Evolutionary conservation across 768 basidiomycete species (phyloP).

Genomic region (Trametes cubensis): DNA sequence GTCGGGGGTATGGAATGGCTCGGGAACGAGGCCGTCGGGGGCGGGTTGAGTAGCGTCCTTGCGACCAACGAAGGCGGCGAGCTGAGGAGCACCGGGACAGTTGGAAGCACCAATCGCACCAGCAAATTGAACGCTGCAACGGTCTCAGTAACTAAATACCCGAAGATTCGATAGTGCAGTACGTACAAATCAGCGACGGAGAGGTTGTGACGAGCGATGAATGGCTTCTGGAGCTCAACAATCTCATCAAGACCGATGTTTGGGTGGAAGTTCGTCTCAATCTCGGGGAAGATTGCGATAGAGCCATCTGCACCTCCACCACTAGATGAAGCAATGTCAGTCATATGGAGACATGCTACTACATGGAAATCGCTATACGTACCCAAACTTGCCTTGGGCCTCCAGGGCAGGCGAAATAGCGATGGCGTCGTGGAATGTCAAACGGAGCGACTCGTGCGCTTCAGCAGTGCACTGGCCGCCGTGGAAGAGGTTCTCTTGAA

Average conservation of each 20-base stretch:
- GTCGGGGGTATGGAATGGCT: conserved; percentile 31
- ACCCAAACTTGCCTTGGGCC: conserved; percentile 17
- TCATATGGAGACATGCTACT: too few relatives aligned
- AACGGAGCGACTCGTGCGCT: conserved; percentile 33
- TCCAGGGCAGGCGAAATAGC: conserved; percentile 13
- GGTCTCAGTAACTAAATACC: neutral
- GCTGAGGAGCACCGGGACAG: conserved; percentile 48
- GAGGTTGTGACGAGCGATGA: conserved; percentile 16
- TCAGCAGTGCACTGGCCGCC: conserved; percentile 37
- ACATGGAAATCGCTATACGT: neutral
- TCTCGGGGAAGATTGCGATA: conserved; percentile 45
- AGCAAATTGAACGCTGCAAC: conserved; percentile 47
- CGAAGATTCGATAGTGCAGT: too few relatives aligned
- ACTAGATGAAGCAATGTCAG: neutral
- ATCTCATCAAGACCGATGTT: conserved; percentile 34
- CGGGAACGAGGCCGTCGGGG: conserved; percentile 28
- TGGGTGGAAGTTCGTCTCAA: conserved; percentile 45
- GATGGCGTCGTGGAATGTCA: conserved; percentile 33
- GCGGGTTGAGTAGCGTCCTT: conserved; percentile 21
- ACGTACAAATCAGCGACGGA: conserved; percentile 16
- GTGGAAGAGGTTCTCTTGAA: conserved; percentile 34
- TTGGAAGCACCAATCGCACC: conserved; percentile 45
- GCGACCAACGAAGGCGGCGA: conserved; percentile 41
- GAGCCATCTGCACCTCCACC: conserved; percentile 47
- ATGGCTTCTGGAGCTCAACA: conserved; percentile 13